These are phyloP conservation scores for Besnoitia besnoiti DNA, from an alignment of 169 alveolate species.

Conservation along the genomic window DNA sequence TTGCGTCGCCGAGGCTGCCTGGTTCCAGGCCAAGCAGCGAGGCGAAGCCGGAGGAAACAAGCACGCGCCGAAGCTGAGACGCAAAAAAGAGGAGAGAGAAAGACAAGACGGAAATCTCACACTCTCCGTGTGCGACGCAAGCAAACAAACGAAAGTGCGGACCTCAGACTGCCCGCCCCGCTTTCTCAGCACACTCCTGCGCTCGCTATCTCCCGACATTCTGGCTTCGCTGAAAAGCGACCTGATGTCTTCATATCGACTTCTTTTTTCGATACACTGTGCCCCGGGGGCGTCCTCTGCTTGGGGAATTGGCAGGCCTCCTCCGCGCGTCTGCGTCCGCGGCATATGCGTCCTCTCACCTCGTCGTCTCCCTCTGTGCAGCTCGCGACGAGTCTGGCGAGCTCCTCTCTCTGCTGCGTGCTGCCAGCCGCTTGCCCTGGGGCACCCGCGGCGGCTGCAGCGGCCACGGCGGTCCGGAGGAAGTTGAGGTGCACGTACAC, in stretches of 20 bases:
- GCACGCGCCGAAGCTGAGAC: not conserved
- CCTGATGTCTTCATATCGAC: too few species aligned
- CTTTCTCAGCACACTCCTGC: too few species aligned
- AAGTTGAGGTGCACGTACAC: conserved; percentile 48
- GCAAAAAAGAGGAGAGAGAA: not conserved
- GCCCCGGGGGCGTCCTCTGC: too few species aligned
- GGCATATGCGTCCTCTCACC: too few species aligned
- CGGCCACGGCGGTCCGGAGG: conserved; percentile 28
- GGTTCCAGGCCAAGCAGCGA: not conserved
- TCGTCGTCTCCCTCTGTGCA: conserved; percentile 46
- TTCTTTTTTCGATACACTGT: too few species aligned
- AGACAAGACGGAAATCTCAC: not conserved
- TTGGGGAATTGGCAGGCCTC: too few species aligned
- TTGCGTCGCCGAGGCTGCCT: not conserved
- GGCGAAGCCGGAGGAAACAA: not conserved
- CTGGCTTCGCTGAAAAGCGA: too few species aligned
- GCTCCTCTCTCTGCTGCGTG: not conserved
- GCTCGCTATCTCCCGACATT: too few species aligned
- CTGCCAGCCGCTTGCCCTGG: not conserved
- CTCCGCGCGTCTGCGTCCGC: too few species aligned
- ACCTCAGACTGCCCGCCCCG: too few species aligned
- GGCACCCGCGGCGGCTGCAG: not conserved
- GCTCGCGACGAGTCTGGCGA: not conserved
- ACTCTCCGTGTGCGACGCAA: too few species aligned
- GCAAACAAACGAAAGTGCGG: too few species aligned